phyloP scores from a whole-genome alignment of 208 protist genomes.

The Acanthamoeba culbertsoni region DNA sequence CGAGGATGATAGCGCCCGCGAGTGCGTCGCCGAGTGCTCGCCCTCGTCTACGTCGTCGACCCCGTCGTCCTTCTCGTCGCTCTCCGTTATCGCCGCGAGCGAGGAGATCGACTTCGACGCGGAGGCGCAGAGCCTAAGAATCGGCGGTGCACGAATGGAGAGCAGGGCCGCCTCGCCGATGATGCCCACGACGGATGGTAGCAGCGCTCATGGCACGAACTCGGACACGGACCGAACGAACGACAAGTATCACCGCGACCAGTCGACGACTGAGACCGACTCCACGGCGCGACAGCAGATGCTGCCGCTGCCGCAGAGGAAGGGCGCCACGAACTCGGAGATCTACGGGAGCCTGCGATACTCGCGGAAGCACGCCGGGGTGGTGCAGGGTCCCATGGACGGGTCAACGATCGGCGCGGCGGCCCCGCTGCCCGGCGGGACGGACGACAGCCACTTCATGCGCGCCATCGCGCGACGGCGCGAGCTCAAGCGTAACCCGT shows the following conservation, averaged over 20 bases:
- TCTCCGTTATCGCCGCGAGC: neutral
- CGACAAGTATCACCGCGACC: neutral
- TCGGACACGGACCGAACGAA: neutral
- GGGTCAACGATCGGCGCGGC: neutral
- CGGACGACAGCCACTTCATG: conserved; percentile 10
- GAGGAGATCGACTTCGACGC: conserved; percentile 28
- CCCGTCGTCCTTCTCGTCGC: neutral
- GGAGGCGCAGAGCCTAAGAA: too few species aligned
- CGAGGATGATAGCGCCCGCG: neutral
- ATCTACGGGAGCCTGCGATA: conserved; percentile 36
- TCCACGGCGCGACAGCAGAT: neutral
- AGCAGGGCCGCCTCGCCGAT: neutral
- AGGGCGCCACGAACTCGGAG: neutral
- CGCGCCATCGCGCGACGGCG: neutral
- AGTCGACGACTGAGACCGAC: neutral
- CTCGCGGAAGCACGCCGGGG: neutral
- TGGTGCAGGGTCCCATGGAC: conserved; percentile 13
- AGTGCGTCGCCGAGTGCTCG: neutral
- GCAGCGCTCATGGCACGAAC: neutral
- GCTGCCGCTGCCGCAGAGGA: neutral
- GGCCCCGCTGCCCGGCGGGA: neutral
- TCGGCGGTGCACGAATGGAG: neutral
- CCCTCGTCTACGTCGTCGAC: neutral
- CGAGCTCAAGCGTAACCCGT: conserved; percentile 8
- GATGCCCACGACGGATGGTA: neutral